These are phyloP conservation scores for Leccinum solheimii DNA, from an alignment of 1,284 basidiomycete species.

Conservation along the genomic window DNA sequence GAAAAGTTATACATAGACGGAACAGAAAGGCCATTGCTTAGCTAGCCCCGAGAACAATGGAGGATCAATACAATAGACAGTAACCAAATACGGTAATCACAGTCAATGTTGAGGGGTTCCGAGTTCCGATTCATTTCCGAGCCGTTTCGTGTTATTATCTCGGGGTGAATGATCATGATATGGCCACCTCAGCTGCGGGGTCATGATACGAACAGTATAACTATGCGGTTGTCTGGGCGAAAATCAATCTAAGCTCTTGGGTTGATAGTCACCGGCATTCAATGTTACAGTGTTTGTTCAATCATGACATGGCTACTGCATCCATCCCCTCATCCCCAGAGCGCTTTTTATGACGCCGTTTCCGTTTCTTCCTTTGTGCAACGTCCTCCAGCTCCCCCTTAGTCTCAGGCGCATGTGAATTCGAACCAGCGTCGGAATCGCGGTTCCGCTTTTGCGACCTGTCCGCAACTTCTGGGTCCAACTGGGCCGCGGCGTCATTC, in stretches of 20 bases:
- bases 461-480: neutral
- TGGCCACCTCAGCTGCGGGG: neutral
- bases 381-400: conserved; percentile 12
- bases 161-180: neutral
- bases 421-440: conserved; percentile 3
- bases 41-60: conserved; percentile 25
- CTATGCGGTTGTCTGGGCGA: neutral
- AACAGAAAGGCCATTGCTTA: neutral
- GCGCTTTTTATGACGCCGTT: conserved; percentile 39
- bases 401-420: neutral
- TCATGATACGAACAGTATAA: neutral
- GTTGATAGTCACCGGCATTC: neutral
- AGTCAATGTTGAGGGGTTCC: neutral
- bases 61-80: conserved; percentile 17
- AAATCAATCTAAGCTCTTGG: neutral
- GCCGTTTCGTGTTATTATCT: neutral
- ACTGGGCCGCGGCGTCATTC: neutral
- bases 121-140: conserved; percentile 1
- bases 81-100: conserved; percentile 20
- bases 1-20: conserved; percentile 3
- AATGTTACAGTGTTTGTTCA: neutral
- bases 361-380: conserved; percentile 36
- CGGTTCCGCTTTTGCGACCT: conserved; percentile 24
- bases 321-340: neutral
- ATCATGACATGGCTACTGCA: conserved; percentile 8